Percentiles rank a stretch among this genome's conserved stretches.
phyloP scores from a whole-genome alignment of 2,329 filamentous ascomycete genomes.

The Pseudogymnoascus sp. region DNA sequence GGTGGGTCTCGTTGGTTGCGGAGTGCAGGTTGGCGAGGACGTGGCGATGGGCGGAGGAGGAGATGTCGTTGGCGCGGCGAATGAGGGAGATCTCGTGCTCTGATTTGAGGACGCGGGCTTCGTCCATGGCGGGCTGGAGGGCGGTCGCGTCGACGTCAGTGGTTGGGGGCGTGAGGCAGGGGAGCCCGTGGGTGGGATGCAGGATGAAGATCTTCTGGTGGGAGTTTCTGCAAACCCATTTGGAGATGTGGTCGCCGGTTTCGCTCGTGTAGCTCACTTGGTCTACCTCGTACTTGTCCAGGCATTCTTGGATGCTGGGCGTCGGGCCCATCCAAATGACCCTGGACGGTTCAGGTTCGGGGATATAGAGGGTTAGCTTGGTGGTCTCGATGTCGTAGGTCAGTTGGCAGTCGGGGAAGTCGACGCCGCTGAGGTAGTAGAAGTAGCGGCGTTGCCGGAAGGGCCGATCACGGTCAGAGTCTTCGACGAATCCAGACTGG shows the following conservation, averaged over 20 bases:
- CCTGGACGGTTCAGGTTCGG: constrained; percentile 48
- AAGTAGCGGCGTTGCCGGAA: constrained; percentile 55
- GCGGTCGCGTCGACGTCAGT: constrained; percentile 40
- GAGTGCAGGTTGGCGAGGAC: constrained; percentile 56
- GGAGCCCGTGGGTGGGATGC: constrained; percentile 32
- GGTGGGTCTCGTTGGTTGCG: constrained; percentile 69
- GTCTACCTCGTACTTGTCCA: constrained; percentile 59
- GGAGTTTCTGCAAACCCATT: constrained; percentile 20
- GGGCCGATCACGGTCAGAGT: constrained; percentile 47
- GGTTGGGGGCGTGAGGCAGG: constrained; percentile 37
- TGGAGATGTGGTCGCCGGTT: constrained; percentile 42
- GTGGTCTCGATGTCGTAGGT: constrained; percentile 52
- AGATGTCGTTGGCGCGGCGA: constrained; percentile 71
- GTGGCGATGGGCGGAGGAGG: constrained; percentile 64
- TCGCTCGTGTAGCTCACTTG: constrained; percentile 50
- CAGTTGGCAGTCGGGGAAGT: constrained; percentile 45
- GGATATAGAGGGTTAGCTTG: constrained; percentile 63
- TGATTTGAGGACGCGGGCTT: constrained; percentile 73
- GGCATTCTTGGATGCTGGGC: constrained; percentile 52
- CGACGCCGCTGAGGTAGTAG: constrained; percentile 48
- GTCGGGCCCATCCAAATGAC: constrained; percentile 57
- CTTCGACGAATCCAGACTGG: constrained; percentile 40
- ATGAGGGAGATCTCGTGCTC: constrained; percentile 79
- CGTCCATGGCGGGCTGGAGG: constrained; percentile 67
- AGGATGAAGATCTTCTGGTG: constrained; percentile 37